Base-by-base conservation (phyloP, 2,329 filamentous ascomycete genomes). In the Diaporthe australafricana region DNA sequence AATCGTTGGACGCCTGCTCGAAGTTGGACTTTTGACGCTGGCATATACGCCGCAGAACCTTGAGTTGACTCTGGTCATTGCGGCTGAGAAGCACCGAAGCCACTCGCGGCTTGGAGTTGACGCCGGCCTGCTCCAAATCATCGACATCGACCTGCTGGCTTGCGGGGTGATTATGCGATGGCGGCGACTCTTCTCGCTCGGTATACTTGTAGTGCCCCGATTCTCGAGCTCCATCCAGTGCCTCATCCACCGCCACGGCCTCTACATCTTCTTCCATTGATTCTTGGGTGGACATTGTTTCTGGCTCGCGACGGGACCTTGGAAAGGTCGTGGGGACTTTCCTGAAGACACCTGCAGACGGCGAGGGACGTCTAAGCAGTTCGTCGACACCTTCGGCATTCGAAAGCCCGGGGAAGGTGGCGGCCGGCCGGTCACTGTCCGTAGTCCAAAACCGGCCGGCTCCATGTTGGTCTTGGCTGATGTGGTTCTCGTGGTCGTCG, bases 241-340 rank as follows among this genome's bases (percentile, higher is more conserved):
- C 67, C 47, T 69, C 67, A 60, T 69, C 67, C 9, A 60, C 9
- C 9, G 53, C 67, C 32, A 60, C 67, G 12, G 22, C 42, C n/a
- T 30, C 35, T 9, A 4, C 5, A 16, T 69, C 45, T 50, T 60
- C 67, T 30, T 69, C 40, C 32, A 42, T n/a, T 22, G 45, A 14
- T 42, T 57, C 27, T 40, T 5, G 5, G 7, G 17, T 1, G 25
- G 30, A 3, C 5, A 17, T 5, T 12, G n/a, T 22, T 32, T 22
- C 32, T 17, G 55, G 17, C 14, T 30, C 67, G 6, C 40, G 5
- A 17, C 12, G 17, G 14, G 22, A 60, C 35, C 38, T 60, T 16
- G 32, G 56, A 52, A 48, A 48, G 12, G 7, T 17, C 4, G 7
- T 30, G 25, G 22, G 2, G 11, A 40, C n/a, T 9, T 20, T 69